phyloP scores from a whole-genome alignment of 106 monocot genomes.

The Acorus gramineus region DNA sequence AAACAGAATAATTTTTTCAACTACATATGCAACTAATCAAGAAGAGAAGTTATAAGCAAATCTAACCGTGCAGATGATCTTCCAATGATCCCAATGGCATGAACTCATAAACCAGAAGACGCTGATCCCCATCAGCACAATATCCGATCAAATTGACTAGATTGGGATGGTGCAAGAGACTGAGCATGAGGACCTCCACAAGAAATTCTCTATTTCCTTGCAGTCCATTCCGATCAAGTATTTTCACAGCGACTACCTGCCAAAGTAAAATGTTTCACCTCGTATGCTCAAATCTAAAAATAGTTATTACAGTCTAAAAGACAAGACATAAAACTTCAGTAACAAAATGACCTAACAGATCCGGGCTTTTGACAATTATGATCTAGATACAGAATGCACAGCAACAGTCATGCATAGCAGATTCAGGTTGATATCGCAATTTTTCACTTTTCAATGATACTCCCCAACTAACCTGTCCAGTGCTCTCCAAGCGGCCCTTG shows the following conservation, averaged over 20 bases:
- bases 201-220: conserved; percentile 13
- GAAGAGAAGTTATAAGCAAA: too few relatives aligned
- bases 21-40: neutral
- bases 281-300: too few relatives aligned
- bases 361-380: too few relatives aligned
- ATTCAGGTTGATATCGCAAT: too few relatives aligned
- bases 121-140: conserved; percentile 13
- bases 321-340: too few relatives aligned
- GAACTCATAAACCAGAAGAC: conserved; percentile 26
- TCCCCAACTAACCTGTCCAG: conserved; percentile 33
- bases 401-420: too few relatives aligned
- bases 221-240: conserved; percentile 24
- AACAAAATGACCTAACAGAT: too few relatives aligned
- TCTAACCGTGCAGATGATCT: conserved; percentile 38
- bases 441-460: too few relatives aligned
- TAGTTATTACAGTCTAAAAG: too few relatives aligned
- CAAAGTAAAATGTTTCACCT: neutral
- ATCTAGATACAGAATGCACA: too few relatives aligned
- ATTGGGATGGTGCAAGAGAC: conserved; percentile 11
- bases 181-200: conserved; percentile 12
- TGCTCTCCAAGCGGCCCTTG: conserved; percentile 36
- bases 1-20: neutral
- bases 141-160: conserved; percentile 10
- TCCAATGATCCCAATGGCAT: conserved; percentile 49
- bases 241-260: conserved; percentile 39